Evolutionary conservation across 495 filamentous ascomycete species (phyloP), one percentile per base, ranked within the genome.

Genomic region (Elasticomyces elasticus): DNA sequence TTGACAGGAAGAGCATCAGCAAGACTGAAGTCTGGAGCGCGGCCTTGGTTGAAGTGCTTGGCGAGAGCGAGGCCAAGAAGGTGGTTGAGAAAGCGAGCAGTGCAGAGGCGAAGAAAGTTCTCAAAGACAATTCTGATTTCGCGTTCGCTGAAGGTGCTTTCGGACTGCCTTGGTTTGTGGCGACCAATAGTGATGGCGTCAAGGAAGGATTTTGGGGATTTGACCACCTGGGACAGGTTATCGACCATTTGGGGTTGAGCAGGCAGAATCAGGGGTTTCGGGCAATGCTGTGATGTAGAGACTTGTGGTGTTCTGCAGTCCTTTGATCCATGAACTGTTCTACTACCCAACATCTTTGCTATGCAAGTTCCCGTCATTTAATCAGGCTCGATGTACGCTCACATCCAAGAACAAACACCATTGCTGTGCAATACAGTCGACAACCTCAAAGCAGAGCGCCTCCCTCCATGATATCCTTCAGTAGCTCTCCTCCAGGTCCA

Each of bases 131-230:
- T 48, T 86, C 84, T 0, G 73, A 83, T 31, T 51, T 54, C 15
- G 79, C 81, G 1, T 75, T 87, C 42, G 69, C 62, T 23, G 69
- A 75, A 6, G 84, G 82, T 6, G 81, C 81, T 1, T 89, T 89
- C 67, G 85, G 84, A 5, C 60, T 88, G 25, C 85, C 85, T 0
- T 88, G 83, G 83, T 77, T 84, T 57, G 75, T 78, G 27, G 69
- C 66, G 13, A 74, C 79, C 19, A 79, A 85, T 62, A 28, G 66
- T 5, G 64, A 75, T 33, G 82, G 83, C 3, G 62, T 77, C 59
- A 84, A 64, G 10, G 80, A 88, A 47, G 69, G 72, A 0, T 86
- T 83, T 66, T 87, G 78, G 3, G 84, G 85, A 0, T 74, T 87
- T 46, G 83, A 86, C 68, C 80, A 85, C 63, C 52, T 87, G 13